Percentiles rank a stretch among this genome's conserved stretches.
These are phyloP conservation scores for Cajanus cajan DNA, from an alignment of 306 rosid genomes.

Conservation along the genomic window DNA sequence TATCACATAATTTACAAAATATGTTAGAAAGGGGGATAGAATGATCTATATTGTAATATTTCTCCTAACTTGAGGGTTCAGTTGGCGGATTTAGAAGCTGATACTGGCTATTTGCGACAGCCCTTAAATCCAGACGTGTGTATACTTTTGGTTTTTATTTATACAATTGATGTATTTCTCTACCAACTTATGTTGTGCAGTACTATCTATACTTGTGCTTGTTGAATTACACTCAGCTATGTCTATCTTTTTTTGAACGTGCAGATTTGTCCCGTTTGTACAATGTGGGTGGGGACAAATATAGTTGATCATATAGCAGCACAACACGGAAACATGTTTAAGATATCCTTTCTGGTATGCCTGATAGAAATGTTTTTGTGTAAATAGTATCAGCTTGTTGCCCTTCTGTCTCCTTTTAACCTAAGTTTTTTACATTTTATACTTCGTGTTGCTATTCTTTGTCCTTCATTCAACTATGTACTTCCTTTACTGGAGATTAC, in stretches of 20 bases:
- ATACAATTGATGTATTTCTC: neutral
- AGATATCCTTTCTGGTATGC: slow-evolving; percentile 61
- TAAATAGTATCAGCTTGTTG: neutral
- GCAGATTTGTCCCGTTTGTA: slow-evolving; percentile 77
- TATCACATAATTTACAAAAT: neutral
- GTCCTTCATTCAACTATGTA: slow-evolving; percentile 19
- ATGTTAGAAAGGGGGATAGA: neutral
- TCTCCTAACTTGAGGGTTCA: neutral
- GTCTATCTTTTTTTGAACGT: slow-evolving; percentile 27
- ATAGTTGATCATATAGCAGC: slow-evolving; percentile 64
- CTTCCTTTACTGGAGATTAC: slow-evolving; percentile 59
- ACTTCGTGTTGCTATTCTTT: neutral
- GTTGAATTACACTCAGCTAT: slow-evolving; percentile 26
- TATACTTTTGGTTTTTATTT: neutral
- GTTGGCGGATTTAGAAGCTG: slow-evolving; percentile 5
- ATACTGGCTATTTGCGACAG: slow-evolving; percentile 11
- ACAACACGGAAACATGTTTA: slow-evolving; percentile 54
- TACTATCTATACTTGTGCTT: neutral
- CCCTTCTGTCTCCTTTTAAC: neutral
- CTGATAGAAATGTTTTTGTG: slow-evolving; percentile 5
- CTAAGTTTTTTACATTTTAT: neutral
- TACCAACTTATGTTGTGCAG: neutral
- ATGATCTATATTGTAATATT: neutral
- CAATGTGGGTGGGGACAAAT: slow-evolving; percentile 46
- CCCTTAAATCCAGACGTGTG: slow-evolving; percentile 5